Evolutionary conservation across 73 alveolate species (phyloP), one percentile per base, ranked within the genome.

Genomic region (Effrenium voratum): DNA sequence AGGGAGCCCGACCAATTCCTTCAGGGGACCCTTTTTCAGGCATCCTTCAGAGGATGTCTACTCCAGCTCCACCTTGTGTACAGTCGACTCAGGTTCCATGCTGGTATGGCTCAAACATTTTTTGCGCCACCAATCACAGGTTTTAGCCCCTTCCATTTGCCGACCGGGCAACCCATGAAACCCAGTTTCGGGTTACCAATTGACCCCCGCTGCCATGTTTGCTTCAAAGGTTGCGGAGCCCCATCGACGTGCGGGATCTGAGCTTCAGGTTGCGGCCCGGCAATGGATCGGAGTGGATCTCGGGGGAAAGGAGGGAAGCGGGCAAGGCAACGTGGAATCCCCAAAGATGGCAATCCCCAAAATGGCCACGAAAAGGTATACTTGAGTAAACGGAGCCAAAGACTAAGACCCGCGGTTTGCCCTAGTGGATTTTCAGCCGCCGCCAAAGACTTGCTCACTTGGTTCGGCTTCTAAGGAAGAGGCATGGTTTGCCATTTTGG

Each of bases 241-340:
- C 97, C 43, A 90, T 90, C 86, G 86, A 90, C 15, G 97, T 90
- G 36, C 87, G 59, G 36, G 97, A 90, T 34, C 55, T 90, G 73
- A 60, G 97, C 87, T 70, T n/a, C 41, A 86, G 97, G 72, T 76
- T 90, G 97, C 47, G 80, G 80, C 97, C 68, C 40, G 97, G 85
- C 26, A 12, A 34, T 22, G 8, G 38, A 60, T 22, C 19, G 60
- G 63, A 4, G 19, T 28, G 43, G 60, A 52, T 52, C 19, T 52
- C n/a, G n/a, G n/a, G n/a, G n/a, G n/a, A n/a, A n/a, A n/a, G n/a
- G n/a, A n/a, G n/a, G n/a, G n/a, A n/a, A n/a, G n/a, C n/a, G n/a
- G n/a, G n/a, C n/a, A n/a, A n/a, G n/a, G n/a, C n/a, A n/a, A n/a
- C n/a, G n/a, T n/a, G n/a, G n/a, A n/a, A n/a, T n/a, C n/a, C n/a